Base-by-base conservation (phyloP, 345 rosid species). In the Sisymbrium altissimum region DNA sequence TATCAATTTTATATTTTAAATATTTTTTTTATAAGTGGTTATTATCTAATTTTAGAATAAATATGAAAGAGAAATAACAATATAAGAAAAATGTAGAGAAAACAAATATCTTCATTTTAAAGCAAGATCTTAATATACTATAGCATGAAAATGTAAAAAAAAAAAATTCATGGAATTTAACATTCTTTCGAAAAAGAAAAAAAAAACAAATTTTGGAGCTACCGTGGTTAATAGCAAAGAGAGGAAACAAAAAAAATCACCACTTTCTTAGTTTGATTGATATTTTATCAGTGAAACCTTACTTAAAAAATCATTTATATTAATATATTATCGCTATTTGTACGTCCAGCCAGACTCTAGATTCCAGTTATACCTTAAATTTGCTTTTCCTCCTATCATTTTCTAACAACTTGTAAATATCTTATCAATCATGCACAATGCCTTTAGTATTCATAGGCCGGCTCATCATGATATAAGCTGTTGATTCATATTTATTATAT, bases 391-490 rank as follows among this genome's bases (percentile, higher is more conserved):
- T 69, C 66, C 66, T 44, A 63, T 76, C 60, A 36, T 41, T 70
- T 56, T 77, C 76, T 30, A 52, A 50, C 72, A 71, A 64, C 55
- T 77, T 71, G 80, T 66, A 71, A 68, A 49, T 38, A 70, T 48
- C 67, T 55, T 19, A 65, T 65, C 76, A 70, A 49, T 77, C 67
- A 56, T 48, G 48, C 48, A 64, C 54, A 8, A 57, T 23, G 55
- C 66, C 17, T 7, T 56, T 64, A 39, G 61, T 71, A 75, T 75
- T 58, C 72, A 64, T 64, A 71, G 62, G 72, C 49, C 68, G 71
- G 72, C 76, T 65, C 72, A 50, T 39, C 57, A 54, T 61, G 64
- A 69, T 76, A 35, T 49, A 66, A 39, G 46, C 53, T 49, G 14
- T 33, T 52, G 29, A 29, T 7, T 66, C 53, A 29, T 27, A 60